phyloP scores from a whole-genome alignment of 75 land plant species.

The Pinus albicaulis region DNA sequence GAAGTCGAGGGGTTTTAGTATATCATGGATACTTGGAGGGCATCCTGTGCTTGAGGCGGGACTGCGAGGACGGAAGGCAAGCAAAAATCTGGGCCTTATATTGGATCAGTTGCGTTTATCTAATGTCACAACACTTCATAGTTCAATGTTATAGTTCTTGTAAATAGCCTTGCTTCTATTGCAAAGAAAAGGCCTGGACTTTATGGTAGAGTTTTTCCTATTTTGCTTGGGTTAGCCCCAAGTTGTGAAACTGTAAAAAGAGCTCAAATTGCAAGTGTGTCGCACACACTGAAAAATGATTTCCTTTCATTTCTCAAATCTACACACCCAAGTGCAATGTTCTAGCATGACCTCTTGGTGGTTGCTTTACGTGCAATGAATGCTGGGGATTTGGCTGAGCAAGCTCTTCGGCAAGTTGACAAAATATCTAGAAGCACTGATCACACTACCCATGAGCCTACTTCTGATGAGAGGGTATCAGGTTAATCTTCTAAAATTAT shows the following conservation, averaged over 20 bases:
- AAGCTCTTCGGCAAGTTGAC: too few species aligned
- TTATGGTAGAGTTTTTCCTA: slow-evolving; percentile 92
- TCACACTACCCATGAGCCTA: too few species aligned
- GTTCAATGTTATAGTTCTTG: slow-evolving; percentile 76
- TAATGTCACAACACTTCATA: slow-evolving; percentile 54
- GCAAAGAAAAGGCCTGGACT: slow-evolving; percentile 87
- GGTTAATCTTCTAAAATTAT: too few species aligned
- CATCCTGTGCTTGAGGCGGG: slow-evolving; percentile 79
- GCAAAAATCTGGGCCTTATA: slow-evolving; percentile 61
- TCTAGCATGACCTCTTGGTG: too few species aligned
- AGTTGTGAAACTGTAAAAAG: slow-evolving; percentile 60
- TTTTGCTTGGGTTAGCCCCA: slow-evolving; percentile 75
- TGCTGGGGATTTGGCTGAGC: too few species aligned
- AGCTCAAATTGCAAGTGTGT: slow-evolving; percentile 48
- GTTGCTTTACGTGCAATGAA: too few species aligned
- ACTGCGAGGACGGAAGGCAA: slow-evolving; percentile 81
- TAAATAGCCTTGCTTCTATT: slow-evolving; percentile 86
- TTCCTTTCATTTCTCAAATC: slow-evolving; percentile 69
- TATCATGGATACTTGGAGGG: slow-evolving; percentile 82
- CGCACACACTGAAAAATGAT: slow-evolving; percentile 74
- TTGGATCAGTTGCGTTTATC: slow-evolving; percentile 79
- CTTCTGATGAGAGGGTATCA: too few species aligned
- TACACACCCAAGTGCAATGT: slow-evolving; percentile 63
- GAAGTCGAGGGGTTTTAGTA: slow-evolving; percentile 47
- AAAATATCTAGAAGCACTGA: too few species aligned